phyloP scores from a whole-genome alignment of 106 monocot species.

The Acanthochlamys bracteata region DNA sequence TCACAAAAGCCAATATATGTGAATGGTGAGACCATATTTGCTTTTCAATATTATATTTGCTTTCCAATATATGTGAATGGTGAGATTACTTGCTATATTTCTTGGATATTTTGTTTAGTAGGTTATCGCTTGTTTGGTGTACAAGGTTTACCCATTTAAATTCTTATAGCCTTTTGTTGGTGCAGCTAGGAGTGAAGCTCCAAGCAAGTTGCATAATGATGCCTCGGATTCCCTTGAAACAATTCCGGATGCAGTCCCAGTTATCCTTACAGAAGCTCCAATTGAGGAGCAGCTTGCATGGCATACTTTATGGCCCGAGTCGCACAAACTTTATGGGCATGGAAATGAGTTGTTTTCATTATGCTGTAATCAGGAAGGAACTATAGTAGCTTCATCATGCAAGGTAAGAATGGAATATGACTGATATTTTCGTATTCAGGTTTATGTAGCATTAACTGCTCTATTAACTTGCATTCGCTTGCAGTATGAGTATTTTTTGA shows the following conservation, averaged over 20 bases:
- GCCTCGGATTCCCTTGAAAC: constrained; percentile 62
- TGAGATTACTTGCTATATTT: constrained; percentile 9
- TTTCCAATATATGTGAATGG: constrained; percentile 29
- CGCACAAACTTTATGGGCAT: constrained; percentile 99
- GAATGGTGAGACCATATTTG: constrained; percentile 30
- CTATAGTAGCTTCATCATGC: constrained; percentile 90
- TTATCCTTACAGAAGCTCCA: constrained; percentile 71
- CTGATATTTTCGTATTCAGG: no score
- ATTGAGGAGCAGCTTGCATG: constrained; percentile 83
- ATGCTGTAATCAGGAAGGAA: constrained; percentile 72
- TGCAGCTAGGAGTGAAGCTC: constrained; percentile 35
- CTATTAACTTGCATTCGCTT: no score
- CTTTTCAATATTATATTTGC: no score
- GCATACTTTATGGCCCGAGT: constrained; percentile 98
- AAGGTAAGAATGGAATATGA: constrained; percentile 36
- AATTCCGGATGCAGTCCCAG: constrained; percentile 85
- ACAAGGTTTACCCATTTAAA: neutral
- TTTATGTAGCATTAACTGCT: no score
- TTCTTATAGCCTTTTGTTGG: neutral
- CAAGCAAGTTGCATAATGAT: constrained; percentile 18
- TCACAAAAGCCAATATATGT: constrained; percentile 95
- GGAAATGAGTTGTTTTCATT: constrained; percentile 91
- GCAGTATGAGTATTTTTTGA: no score
- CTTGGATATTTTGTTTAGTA: neutral
- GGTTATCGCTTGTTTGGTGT: neutral